Evolutionary conservation across 1,284 basidiomycete species (phyloP).

Genomic region (Cutaneotrichosporon dermatis): DNA sequence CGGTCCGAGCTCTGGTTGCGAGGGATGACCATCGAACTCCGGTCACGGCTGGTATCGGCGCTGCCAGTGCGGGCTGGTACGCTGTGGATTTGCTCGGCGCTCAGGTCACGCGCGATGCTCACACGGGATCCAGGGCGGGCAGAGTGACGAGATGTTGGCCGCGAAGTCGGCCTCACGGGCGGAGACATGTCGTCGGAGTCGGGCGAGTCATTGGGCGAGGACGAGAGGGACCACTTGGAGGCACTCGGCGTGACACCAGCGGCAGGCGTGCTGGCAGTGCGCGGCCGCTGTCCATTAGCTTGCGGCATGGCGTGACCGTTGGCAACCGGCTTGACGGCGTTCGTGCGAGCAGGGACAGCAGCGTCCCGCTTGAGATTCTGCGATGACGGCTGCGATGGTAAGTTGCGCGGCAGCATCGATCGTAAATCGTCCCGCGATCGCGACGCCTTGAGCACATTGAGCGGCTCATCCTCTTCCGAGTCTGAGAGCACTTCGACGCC

Average conservation of each 20-base stretch:
- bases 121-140: slow-evolving; percentile 9
- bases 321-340: neutral
- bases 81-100: neutral
- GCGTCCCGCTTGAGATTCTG: neutral
- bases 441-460: slow-evolving; percentile 10
- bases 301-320: neutral
- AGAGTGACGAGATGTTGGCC: slow-evolving; percentile 1
- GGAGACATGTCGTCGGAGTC: slow-evolving; percentile 1
- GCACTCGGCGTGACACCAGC: slow-evolving; percentile 2
- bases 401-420: neutral
- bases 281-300: neutral
- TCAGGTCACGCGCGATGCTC: neutral
- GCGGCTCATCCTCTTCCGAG: slow-evolving; percentile 20
- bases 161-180: neutral
- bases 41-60: too few relatives aligned
- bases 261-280: neutral
- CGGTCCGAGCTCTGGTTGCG: slow-evolving; percentile 2
- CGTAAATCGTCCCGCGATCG: neutral
- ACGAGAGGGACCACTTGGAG: slow-evolving; percentile 20
- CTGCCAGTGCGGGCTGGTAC: too few relatives aligned
- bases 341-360: neutral
- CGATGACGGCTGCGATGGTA: neutral
- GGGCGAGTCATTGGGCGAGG: slow-evolving; percentile 9
- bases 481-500: neutral
- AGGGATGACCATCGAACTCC: neutral